phyloP scores from a whole-genome alignment of 495 filamentous ascomycete genomes.

The Podospora fimiseda region DNA sequence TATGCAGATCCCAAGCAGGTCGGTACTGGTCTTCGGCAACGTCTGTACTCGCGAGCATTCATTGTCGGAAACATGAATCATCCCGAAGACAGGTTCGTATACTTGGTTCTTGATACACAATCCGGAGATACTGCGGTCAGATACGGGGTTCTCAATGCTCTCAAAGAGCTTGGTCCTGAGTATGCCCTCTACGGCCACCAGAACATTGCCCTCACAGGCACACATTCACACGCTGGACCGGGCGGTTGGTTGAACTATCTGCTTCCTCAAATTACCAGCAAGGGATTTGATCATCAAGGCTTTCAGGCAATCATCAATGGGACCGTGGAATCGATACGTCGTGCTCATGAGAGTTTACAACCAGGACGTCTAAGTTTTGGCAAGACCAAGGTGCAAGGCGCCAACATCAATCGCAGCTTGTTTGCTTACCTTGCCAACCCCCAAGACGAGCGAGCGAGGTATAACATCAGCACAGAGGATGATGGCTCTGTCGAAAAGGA shows the following conservation, averaged over 20 bases:
- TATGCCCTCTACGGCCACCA: slow-evolving; percentile 71
- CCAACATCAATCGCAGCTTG: slow-evolving; percentile 85
- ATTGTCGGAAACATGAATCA: slow-evolving; percentile 67
- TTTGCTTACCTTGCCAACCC: slow-evolving; percentile 92
- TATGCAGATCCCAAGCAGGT: slow-evolving; percentile 86
- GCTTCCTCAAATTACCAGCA: slow-evolving; percentile 85
- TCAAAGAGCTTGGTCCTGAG: slow-evolving; percentile 57
- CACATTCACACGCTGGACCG: slow-evolving; percentile 89
- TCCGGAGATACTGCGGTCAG: slow-evolving; percentile 87
- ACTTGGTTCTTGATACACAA: slow-evolving; percentile 81
- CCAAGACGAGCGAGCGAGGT: slow-evolving; percentile 64
- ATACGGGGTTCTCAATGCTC: slow-evolving; percentile 72
- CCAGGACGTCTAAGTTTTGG: slow-evolving; percentile 69
- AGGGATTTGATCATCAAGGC: slow-evolving; percentile 82
- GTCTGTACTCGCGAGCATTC: slow-evolving; percentile 86
- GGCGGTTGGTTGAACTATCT: slow-evolving; percentile 96
- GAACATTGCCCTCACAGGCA: slow-evolving; percentile 88
- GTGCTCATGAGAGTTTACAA: slow-evolving; percentile 70
- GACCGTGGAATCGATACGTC: slow-evolving; percentile 68
- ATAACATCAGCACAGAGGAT: slow-evolving; percentile 51
- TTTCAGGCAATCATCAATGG: slow-evolving; percentile 90
- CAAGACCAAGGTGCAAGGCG: slow-evolving; percentile 65
- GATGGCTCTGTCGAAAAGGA: slow-evolving; percentile 78
- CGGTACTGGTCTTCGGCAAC: slow-evolving; percentile 81
- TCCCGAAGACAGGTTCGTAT: slow-evolving; percentile 70